These are phyloP conservation scores for Sicyos edulis DNA, from an alignment of 306 rosid species.

Conservation along the genomic window DNA sequence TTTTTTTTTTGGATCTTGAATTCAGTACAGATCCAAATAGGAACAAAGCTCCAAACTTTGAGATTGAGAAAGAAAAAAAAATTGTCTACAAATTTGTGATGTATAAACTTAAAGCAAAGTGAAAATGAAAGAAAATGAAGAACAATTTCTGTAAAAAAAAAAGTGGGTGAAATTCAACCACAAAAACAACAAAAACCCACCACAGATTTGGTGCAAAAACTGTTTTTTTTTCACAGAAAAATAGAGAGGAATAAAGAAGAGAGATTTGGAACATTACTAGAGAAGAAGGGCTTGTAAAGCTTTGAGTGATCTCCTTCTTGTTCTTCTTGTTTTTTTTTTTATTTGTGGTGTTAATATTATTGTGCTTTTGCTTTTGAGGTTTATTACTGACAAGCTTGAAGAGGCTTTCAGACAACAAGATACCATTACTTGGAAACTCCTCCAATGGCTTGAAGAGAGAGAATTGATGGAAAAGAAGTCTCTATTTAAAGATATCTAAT, in stretches of 20 bases:
- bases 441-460: constrained; percentile 22
- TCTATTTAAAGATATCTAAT: constrained; percentile 3
- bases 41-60: not conserved
- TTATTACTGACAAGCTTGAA: constrained; percentile 13
- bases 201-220: not conserved
- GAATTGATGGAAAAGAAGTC: not conserved
- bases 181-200: not conserved
- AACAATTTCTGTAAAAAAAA: not conserved
- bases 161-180: not conserved
- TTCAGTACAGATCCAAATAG: not conserved
- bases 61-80: not conserved
- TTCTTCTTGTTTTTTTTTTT: not conserved
- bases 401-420: constrained; percentile 8
- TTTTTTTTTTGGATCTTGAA: constrained; percentile 2
- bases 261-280: constrained; percentile 7
- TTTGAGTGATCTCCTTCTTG: not conserved
- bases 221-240: not conserved
- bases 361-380: not conserved
- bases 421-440: constrained; percentile 12
- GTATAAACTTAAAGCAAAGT: not conserved
- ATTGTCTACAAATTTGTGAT: not conserved
- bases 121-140: not conserved
- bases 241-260: not conserved
- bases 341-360: too few relatives aligned
- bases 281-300: not conserved